Evolutionary conservation across 148 eudicot genomes (phyloP), one percentile per base, ranked within the genome.

Genomic region (Cornus florida): DNA sequence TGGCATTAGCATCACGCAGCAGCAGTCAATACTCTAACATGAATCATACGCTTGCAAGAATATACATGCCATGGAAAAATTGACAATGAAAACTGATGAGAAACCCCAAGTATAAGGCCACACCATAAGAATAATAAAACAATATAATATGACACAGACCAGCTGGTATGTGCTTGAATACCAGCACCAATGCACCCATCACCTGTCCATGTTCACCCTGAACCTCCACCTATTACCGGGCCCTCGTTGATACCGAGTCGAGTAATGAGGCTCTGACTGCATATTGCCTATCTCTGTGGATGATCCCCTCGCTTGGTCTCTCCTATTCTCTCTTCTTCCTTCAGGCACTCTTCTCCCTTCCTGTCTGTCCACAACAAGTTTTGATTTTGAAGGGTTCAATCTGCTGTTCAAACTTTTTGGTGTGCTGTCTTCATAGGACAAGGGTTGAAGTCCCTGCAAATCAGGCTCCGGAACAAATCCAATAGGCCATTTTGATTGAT

Each of bases 391-490:
- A 22, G 41, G 78, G 33, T 76, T 81, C 14, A 12, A 10, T 31
- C 79, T 60, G n/a, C n/a, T n/a, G 33, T 74, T 81, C 14, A 11
- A 10, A 31, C 79, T 60, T 23, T 53, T 78, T 41, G 78, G 46
- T 82, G 10, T 73, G 41, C 82, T 80, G 10, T 67, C 72, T 75
- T 81, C 88, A 64, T 79, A 82, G 2, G 84, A n/a, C 53, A 89
- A 73, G 41, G 88, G 90, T 46, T 82, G 70, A 16, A 90, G 82
- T 71, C 88, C 90, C 81, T 82, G 87, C 84, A 90, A 72, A 86
- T 87, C 87, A 38, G 84, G 85, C 57, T 90, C 92, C 14, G 87
- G 84, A 60, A 74, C 79, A 74, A 77, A 83, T 32, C 84, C 88
- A 62, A 43, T 0, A n/a, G 92, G 92, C 69, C 83, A 22, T 75